Conservation (phyloP, 208 protist species). For the Leishmania tropica region DNA sequence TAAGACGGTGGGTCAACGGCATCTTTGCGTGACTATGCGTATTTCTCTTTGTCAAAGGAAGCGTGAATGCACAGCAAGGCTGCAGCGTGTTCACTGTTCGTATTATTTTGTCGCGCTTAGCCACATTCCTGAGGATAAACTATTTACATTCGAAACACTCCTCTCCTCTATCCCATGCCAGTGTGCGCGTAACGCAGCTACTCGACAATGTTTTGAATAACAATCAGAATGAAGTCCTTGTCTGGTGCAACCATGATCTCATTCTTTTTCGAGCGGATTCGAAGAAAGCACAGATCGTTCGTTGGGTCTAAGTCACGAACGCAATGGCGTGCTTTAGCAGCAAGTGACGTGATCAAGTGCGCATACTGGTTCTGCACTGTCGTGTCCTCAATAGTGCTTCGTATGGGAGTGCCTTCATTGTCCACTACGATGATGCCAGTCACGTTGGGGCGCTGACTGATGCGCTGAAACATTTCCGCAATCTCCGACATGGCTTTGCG, state of each 20-base stretch:
- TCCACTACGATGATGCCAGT: constrained; percentile 95
- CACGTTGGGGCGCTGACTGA: constrained; percentile 95
- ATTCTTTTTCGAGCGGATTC: constrained; percentile 96
- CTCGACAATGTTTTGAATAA: constrained; percentile 88
- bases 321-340: constrained; percentile 92
- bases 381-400: constrained; percentile 92
- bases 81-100: not conserved
- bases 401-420: constrained; percentile 90
- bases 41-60: constrained; percentile 3
- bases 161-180: not conserved
- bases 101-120: constrained; percentile 7
- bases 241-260: constrained; percentile 97
- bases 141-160: constrained; percentile 10
- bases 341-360: constrained; percentile 92
- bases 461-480: constrained; percentile 96
- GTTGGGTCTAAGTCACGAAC: constrained; percentile 96
- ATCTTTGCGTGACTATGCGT: not conserved
- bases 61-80: not conserved
- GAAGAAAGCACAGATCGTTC: constrained; percentile 96
- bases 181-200: not conserved
- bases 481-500: constrained; percentile 84
- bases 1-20: not conserved
- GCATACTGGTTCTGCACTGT: constrained; percentile 93
- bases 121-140: not conserved
- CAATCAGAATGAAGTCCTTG: constrained; percentile 92